These are phyloP conservation scores for Lycium ferocissimum DNA, from an alignment of 257 asterid species.

Conservation along the genomic window DNA sequence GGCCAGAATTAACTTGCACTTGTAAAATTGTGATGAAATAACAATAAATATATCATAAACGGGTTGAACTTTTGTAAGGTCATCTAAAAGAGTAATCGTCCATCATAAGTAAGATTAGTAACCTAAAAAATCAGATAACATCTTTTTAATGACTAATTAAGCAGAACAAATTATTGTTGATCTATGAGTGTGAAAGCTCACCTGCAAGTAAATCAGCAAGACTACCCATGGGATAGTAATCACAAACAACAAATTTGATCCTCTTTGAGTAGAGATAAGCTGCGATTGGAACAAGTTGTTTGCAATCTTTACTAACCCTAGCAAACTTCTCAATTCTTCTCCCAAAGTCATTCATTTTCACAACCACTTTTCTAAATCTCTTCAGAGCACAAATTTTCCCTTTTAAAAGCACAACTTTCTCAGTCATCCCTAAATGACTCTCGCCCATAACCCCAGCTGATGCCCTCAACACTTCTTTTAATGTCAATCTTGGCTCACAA, in stretches of 20 bases:
- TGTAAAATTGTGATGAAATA: neutral
- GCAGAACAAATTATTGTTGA: too few species aligned
- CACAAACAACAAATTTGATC: conserved; percentile 62
- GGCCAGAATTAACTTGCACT: too few species aligned
- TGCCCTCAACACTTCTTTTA: conserved; percentile 58
- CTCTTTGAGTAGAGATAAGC: conserved; percentile 65
- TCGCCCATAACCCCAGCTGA: conserved; percentile 65
- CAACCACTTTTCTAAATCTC: conserved; percentile 50
- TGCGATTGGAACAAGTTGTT: conserved; percentile 53
- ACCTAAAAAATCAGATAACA: neutral
- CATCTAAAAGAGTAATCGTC: too few species aligned
- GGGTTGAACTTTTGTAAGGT: neutral
- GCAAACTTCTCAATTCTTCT: conserved; percentile 52
- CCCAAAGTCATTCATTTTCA: conserved; percentile 54
- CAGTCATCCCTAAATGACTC: conserved; percentile 58
- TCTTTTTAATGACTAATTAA: too few species aligned
- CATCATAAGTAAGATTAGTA: neutral
- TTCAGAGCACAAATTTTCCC: conserved; percentile 55
- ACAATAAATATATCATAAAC: neutral
- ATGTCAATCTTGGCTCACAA: conserved; percentile 43
- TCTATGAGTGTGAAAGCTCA: conserved; percentile 8
- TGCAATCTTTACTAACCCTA: conserved; percentile 43
- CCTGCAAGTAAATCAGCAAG: conserved; percentile 66
- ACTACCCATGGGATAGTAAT: conserved; percentile 70
- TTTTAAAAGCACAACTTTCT: conserved; percentile 56